phyloP scores from a whole-genome alignment of 2,329 filamentous ascomycete genomes.

The Parastagonospora nodorum region DNA sequence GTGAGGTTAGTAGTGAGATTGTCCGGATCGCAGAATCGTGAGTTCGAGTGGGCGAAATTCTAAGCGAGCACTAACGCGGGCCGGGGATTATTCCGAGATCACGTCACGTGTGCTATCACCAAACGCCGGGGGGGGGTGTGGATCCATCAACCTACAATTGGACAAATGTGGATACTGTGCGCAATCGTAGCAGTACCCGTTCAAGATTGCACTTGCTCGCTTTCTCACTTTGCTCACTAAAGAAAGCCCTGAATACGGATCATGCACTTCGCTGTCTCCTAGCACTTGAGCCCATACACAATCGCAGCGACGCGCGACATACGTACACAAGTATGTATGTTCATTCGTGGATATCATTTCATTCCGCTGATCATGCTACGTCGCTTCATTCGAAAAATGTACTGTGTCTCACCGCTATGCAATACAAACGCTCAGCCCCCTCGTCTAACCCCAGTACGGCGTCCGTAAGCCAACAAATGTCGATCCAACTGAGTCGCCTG shows the following conservation, averaged over 20 bases:
- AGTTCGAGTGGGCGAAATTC: slow-evolving; percentile 16
- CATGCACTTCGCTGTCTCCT: no score
- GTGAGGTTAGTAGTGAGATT: slow-evolving; percentile 29
- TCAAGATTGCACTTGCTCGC: slow-evolving; percentile 6
- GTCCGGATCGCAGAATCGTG: slow-evolving; percentile 1
- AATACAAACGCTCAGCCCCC: slow-evolving; percentile 20
- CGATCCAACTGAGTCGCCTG: slow-evolving; percentile 39
- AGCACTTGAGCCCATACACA: no score
- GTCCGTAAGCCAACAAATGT: slow-evolving; percentile 48
- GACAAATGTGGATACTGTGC: no score
- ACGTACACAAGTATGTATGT: no score
- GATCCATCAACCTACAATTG: no score
- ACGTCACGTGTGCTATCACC: slow-evolving; percentile 1
- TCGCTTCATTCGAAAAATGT: slow-evolving; percentile 9
- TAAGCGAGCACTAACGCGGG: slow-evolving; percentile 21
- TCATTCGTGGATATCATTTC: no score
- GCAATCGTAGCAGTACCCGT: no score
- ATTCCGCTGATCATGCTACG: slow-evolving; percentile 3
- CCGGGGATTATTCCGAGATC: slow-evolving; percentile 7
- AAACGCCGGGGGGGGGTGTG: no score
- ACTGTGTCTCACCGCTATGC: slow-evolving; percentile 31
- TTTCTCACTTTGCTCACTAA: background rate
- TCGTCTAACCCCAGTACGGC: slow-evolving; percentile 45
- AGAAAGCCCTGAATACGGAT: no score
- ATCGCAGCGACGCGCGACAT: no score